Conservation (phyloP, 2,329 filamentous ascomycete genomes). For the Phyllosticta citribraziliensis region DNA sequence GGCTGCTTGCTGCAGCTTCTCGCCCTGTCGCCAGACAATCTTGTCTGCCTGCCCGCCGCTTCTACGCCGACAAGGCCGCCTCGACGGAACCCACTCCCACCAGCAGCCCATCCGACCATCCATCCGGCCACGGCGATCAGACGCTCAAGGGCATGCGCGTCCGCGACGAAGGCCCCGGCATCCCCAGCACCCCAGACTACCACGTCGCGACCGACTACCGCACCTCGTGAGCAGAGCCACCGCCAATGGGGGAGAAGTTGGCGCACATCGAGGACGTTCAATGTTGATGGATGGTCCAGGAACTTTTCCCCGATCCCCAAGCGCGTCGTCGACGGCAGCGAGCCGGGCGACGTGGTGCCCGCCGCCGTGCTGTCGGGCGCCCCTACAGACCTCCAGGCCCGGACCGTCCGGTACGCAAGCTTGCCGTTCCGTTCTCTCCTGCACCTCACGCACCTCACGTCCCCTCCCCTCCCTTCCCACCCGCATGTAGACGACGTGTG, state of each 20-base stretch:
- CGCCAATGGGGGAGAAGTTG: conserved; percentile 1
- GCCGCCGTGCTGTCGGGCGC: conserved; percentile 86
- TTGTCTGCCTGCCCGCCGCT: conserved; percentile 20
- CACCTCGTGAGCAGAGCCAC: conserved; percentile 60
- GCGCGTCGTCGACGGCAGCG: conserved; percentile 81
- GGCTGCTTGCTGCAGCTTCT: conserved; percentile 26
- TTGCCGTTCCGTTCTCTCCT: neutral
- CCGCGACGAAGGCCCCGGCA: conserved; percentile 26
- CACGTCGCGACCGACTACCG: conserved; percentile 72
- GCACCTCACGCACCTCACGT: neutral
- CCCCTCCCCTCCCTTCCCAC: neutral
- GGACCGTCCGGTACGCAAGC: conserved; percentile 71
- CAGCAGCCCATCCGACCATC: conserved; percentile 27
- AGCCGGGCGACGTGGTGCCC: conserved; percentile 62
- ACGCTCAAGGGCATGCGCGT: neutral
- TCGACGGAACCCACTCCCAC: conserved; percentile 17
- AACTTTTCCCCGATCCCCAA: conserved; percentile 86
- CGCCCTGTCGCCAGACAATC: conserved; percentile 18
- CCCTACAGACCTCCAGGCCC: conserved; percentile 84
- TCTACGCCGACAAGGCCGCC: conserved; percentile 18
- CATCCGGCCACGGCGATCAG: conserved; percentile 17
- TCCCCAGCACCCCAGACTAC: conserved; percentile 66
- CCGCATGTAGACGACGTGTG: neutral
- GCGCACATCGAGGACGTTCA: neutral
- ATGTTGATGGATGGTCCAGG: conserved; percentile 38